Evolutionary conservation across 495 filamentous ascomycete genomes (phyloP).

Genomic region (Talaromyces trachyspermus): DNA sequence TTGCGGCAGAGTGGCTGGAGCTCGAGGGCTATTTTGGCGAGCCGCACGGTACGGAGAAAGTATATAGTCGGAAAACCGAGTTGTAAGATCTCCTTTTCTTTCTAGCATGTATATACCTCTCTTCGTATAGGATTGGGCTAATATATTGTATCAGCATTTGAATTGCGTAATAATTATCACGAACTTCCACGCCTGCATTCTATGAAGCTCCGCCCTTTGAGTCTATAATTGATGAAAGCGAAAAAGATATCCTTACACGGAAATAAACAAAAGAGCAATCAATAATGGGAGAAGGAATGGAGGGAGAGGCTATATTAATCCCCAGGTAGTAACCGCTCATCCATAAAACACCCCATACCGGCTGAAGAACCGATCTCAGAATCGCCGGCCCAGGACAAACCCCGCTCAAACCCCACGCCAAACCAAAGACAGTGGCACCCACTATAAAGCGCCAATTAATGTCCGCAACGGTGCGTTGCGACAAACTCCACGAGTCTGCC

Average conservation of each 20-base stretch:
- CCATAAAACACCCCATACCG: conserved; percentile 41
- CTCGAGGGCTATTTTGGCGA: conserved; percentile 58
- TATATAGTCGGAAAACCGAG: conserved; percentile 30
- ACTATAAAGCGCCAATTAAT: conserved; percentile 47
- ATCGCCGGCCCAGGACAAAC: conserved; percentile 51
- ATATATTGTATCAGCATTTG: not conserved
- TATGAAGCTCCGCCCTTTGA: not conserved
- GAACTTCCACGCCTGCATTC: not conserved
- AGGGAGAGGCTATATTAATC: conserved; percentile 12
- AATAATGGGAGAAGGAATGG: too few relatives aligned
- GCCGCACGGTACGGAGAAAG: not conserved
- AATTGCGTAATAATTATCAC: too few relatives aligned
- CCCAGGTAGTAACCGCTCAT: conserved; percentile 44
- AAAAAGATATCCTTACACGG: conserved; percentile 16
- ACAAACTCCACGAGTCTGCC: conserved; percentile 37
- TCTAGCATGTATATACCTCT: conserved; percentile 6
- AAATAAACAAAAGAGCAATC: too few relatives aligned
- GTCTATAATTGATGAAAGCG: too few relatives aligned
- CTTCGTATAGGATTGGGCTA: not conserved
- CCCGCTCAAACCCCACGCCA: conserved; percentile 49
- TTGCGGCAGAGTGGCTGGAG: conserved; percentile 92
- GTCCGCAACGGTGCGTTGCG: conserved; percentile 39
- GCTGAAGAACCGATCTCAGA: conserved; percentile 40
- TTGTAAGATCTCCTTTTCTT: conserved; percentile 34
- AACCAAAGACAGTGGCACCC: conserved; percentile 44